phyloP scores from a whole-genome alignment of 2,329 filamentous ascomycete species.

The Ophiostoma pallidulum region DNA sequence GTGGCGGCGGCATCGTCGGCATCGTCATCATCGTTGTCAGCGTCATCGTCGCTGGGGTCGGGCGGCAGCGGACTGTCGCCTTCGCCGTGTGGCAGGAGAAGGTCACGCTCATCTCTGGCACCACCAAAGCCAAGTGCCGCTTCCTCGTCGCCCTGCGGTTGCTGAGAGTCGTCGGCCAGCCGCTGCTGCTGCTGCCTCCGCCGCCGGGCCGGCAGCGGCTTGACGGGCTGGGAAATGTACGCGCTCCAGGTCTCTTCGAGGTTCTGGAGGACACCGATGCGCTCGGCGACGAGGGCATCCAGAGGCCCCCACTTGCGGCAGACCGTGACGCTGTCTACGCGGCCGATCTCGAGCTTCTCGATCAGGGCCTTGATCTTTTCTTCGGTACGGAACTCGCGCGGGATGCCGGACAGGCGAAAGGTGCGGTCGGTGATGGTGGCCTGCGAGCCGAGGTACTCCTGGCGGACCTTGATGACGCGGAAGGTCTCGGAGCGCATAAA shows the following conservation, averaged over 20 bases:
- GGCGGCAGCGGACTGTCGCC: no score
- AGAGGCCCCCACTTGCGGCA: constrained; percentile 81
- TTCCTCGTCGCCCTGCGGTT: constrained; percentile 3
- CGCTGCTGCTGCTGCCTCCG: constrained; percentile 26
- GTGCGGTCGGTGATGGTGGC: constrained; percentile 94
- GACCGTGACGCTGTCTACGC: constrained; percentile 77
- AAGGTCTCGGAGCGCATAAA: constrained; percentile 75
- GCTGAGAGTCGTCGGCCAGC: no score
- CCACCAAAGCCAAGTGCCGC: constrained; percentile 29
- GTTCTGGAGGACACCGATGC: constrained; percentile 56
- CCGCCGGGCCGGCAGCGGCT: constrained; percentile 24
- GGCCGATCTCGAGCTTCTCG: constrained; percentile 79
- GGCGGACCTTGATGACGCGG: constrained; percentile 73
- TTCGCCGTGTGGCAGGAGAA: no score
- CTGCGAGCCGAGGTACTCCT: constrained; percentile 86
- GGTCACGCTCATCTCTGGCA: no score
- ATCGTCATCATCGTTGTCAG: constrained; percentile 19
- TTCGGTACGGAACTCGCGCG: constrained; percentile 67
- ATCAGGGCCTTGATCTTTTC: constrained; percentile 76
- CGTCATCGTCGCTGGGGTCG: no score
- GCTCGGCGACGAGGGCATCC: constrained; percentile 61
- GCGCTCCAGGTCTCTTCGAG: constrained; percentile 79
- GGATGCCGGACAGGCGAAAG: constrained; percentile 83
- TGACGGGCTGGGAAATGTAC: constrained; percentile 47
- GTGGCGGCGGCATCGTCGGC: constrained; percentile 26